Evolutionary conservation across 2,329 filamentous ascomycete species (phyloP).

Genomic region (Aspergillus bombycis): DNA sequence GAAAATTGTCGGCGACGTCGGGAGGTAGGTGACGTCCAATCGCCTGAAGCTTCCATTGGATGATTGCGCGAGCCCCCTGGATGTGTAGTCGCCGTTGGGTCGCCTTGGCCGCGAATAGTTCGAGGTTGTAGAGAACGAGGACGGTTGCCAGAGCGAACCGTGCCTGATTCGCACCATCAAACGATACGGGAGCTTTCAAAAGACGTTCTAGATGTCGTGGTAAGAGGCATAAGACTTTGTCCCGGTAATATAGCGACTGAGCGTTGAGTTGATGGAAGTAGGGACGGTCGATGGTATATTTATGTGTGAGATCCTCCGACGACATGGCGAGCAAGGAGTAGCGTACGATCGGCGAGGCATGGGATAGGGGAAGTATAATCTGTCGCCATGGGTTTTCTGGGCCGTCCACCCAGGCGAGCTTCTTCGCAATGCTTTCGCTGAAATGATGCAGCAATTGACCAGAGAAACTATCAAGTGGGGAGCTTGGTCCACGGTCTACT

Average conservation of each 20-base stretch:
- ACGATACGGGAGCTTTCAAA: background rate
- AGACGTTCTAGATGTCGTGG: conserved; percentile 15
- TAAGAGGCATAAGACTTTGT: conserved; percentile 17
- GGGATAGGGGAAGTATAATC: conserved; percentile 29
- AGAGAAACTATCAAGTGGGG: background rate
- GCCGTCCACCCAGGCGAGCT: conserved; percentile 32
- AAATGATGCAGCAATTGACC: conserved; percentile 29
- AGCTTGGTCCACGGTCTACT: background rate
- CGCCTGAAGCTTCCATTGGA: conserved; percentile 14
- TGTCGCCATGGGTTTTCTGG: conserved; percentile 30
- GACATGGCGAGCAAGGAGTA: conserved; percentile 29
- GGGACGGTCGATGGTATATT: conserved; percentile 14
- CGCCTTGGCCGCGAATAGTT: conserved; percentile 25
- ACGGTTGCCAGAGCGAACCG: conserved; percentile 26
- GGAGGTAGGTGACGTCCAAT: background rate
- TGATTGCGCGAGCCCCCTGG: conserved; percentile 28
- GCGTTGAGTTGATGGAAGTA: conserved; percentile 11
- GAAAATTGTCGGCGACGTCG: conserved; percentile 20
- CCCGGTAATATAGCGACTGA: conserved; percentile 14
- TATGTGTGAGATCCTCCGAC: conserved; percentile 25
- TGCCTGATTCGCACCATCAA: background rate
- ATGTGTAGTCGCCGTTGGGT: conserved; percentile 29
- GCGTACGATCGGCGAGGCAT: conserved; percentile 25
- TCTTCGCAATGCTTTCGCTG: conserved; percentile 23
- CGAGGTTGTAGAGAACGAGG: conserved; percentile 31